Percentiles rank a stretch among this genome's conserved stretches.
These are phyloP conservation scores for Sphagnum contortum DNA, from an alignment of 225 moss, liverwort and hornwort genomes.

Conservation along the genomic window DNA sequence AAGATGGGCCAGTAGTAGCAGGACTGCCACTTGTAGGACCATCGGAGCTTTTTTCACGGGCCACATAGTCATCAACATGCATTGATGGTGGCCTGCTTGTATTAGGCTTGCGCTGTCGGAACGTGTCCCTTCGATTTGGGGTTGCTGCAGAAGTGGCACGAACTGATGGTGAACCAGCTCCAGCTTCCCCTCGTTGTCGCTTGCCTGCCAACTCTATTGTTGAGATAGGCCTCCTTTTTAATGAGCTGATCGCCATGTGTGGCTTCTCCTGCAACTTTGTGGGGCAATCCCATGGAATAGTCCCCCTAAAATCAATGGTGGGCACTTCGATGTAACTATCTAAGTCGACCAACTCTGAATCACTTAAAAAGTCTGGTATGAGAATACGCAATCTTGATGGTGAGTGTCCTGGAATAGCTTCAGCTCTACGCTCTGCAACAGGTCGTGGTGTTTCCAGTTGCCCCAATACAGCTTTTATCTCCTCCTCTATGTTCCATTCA, in stretches of 20 bases:
- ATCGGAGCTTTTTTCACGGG: conserved; percentile 81
- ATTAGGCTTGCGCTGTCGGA: conserved; percentile 92
- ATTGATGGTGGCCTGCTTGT: conserved; percentile 98
- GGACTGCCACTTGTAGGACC: conserved; percentile 40
- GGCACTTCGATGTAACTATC: conserved; percentile 26
- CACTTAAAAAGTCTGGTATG: conserved; percentile 10
- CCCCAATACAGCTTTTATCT: conserved; percentile 28
- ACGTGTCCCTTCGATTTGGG: conserved; percentile 76
- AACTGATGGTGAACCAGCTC: conserved; percentile 23
- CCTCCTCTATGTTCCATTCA: conserved; percentile 23
- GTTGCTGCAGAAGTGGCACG: conserved; percentile 34
- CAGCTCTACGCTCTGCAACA: conserved; percentile 38
- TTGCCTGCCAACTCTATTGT: conserved; percentile 77
- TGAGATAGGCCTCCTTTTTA: conserved; percentile 66
- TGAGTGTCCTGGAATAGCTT: conserved; percentile 32
- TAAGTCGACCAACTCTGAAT: conserved; percentile 21
- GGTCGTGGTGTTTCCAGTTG: conserved; percentile 39
- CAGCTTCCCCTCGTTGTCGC: conserved; percentile 57
- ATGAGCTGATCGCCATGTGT: conserved; percentile 40
- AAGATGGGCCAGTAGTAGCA: conserved; percentile 44
- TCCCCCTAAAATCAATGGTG: conserved; percentile 34
- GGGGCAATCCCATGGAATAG: conserved; percentile 84
- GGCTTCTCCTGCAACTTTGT: conserved; percentile 46
- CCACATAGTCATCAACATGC: conserved; percentile 99
- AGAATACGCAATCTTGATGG: conserved; percentile 21